A percentile compares a stretch with the other conserved stretches of the same genome.
These are phyloP conservation scores for Globisporangium solare DNA, from an alignment of 352 stramenopile species.

Conservation along the genomic window DNA sequence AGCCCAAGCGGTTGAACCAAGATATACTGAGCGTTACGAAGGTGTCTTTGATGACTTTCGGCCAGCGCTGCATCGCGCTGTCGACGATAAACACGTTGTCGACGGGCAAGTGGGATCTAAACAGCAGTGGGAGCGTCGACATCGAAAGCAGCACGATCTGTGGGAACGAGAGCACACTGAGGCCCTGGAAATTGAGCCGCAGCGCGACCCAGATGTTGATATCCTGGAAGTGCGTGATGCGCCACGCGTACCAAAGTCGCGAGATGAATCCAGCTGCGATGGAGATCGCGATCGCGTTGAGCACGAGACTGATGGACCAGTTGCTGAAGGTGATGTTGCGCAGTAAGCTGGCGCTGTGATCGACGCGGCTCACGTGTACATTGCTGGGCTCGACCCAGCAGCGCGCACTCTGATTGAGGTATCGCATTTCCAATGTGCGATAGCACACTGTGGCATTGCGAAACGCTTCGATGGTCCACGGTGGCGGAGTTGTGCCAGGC, in stretches of 20 bases:
- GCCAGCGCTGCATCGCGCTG: conserved; percentile 6
- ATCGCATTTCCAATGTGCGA: conserved; percentile 27
- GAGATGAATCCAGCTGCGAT: conserved; percentile 22
- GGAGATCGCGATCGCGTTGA: conserved; percentile 26
- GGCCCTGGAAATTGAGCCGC: conserved; percentile 33
- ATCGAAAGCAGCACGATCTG: conserved; percentile 28
- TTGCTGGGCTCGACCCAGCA: conserved; percentile 34
- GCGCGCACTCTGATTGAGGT: conserved; percentile 29
- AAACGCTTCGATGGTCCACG: conserved; percentile 28
- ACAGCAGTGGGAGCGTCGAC: conserved; percentile 21
- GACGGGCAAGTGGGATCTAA: conserved; percentile 26
- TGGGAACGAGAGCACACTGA: conserved; percentile 24
- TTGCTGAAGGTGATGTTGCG: conserved; percentile 31
- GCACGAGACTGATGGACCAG: conserved; percentile 35
- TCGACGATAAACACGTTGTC: conserved; percentile 26
- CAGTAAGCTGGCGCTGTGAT: conserved; percentile 21
- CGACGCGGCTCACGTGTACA: conserved; percentile 14
- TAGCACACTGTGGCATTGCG: conserved; percentile 28
- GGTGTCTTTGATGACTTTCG: conserved; percentile 22
- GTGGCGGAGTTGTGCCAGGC: conserved; percentile 29
- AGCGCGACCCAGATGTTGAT: conserved; percentile 27
- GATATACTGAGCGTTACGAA: conserved; percentile 22
- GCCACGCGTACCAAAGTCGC: conserved; percentile 20
- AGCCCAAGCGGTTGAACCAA: conserved; percentile 30
- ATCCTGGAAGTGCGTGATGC: conserved; percentile 18